Percentiles rank a stretch among this genome's conserved stretches.
These are phyloP conservation scores for Myochromella boudieri DNA, from an alignment of 768 basidiomycete species.

Conservation along the genomic window DNA sequence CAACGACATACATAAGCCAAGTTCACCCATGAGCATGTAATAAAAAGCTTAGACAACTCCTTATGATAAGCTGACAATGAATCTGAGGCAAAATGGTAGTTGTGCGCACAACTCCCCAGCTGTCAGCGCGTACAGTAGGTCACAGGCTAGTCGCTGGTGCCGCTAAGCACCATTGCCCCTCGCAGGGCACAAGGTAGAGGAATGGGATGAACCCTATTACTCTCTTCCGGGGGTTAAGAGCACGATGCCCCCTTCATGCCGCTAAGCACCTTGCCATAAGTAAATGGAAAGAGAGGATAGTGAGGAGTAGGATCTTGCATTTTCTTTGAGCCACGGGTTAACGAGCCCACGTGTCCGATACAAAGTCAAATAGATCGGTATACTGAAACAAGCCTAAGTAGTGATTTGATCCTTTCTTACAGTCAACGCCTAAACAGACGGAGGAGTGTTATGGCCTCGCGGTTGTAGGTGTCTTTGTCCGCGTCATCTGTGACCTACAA, in stretches of 20 bases:
- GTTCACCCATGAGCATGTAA: no score
- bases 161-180: background rate
- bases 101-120: background rate
- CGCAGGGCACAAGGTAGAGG: background rate
- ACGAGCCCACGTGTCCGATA: no score
- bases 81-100: no score
- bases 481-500: constrained; percentile 15
- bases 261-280: background rate
- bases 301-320: background rate
- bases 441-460: constrained; percentile 15
- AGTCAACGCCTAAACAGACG: constrained; percentile 13
- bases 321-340: no score
- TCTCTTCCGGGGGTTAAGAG: background rate
- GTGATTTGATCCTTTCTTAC: no score
- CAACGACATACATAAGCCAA: no score
- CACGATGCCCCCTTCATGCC: constrained; percentile 1
- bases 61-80: no score
- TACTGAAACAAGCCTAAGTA: no score
- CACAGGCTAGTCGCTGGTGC: background rate
- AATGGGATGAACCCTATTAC: background rate
- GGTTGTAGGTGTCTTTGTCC: constrained; percentile 12
- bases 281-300: background rate
- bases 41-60: no score
- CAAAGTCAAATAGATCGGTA: no score
- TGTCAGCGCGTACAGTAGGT: background rate